Percentiles rank a stretch among this genome's conserved stretches.
These are phyloP conservation scores for Stromatinia cepivora DNA, from an alignment of 2,329 filamentous ascomycete species.

Conservation along the genomic window DNA sequence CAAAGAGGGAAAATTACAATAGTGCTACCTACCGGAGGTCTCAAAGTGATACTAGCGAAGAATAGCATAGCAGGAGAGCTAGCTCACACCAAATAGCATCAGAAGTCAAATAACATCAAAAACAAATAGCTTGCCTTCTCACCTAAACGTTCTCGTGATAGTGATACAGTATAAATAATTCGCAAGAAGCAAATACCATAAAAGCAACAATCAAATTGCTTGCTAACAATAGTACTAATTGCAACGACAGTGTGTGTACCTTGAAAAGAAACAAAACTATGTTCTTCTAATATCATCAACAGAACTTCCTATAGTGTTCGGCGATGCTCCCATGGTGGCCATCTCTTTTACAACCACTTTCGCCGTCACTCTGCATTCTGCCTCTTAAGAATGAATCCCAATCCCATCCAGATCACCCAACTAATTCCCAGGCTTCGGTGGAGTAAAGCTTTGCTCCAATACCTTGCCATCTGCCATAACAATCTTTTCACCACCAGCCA, in stretches of 20 bases:
- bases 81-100: not conserved
- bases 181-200: not conserved
- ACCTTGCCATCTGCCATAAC: conserved; percentile 42
- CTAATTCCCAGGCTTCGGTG: not conserved
- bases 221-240: not conserved
- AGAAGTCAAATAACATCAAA: not conserved
- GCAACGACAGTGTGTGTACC: not conserved
- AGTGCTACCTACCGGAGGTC: too few species aligned
- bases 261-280: not conserved
- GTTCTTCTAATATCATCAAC: not conserved
- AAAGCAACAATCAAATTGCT: not conserved
- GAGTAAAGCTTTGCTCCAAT: conserved; percentile 36
- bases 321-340: not conserved
- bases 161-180: not conserved
- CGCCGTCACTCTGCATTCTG: not conserved
- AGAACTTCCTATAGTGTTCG: not conserved
- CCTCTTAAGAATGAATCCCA: not conserved
- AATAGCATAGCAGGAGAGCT: not conserved
- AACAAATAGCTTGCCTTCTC: not conserved
- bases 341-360: not conserved
- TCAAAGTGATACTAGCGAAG: not conserved
- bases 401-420: not conserved
- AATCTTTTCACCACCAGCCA: conserved; percentile 46
- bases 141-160: not conserved
- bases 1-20: too few species aligned